Conservation (phyloP, 257 asterid genomes). For the Petunia secreta region DNA sequence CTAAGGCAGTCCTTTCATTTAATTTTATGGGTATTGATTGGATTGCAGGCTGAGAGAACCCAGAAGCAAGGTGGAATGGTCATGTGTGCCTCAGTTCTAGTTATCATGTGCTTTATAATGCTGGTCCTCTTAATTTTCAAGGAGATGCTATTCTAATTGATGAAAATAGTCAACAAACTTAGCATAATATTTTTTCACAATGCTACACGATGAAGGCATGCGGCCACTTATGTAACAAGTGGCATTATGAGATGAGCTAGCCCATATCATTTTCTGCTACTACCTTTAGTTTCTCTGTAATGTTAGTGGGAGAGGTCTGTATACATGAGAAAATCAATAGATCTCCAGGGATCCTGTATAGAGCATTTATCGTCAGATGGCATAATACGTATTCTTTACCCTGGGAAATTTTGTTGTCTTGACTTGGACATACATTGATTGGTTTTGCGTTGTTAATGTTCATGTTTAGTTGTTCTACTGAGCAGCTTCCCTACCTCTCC, state of each 20-base stretch:
- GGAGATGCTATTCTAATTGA: slow-evolving; percentile 62
- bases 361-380: slow-evolving; percentile 32
- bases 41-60: slow-evolving; percentile 90
- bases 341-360: slow-evolving; percentile 55
- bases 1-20: not conserved
- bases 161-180: not conserved
- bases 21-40: slow-evolving; percentile 25
- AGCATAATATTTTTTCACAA: slow-evolving; percentile 19
- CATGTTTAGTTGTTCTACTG: not conserved
- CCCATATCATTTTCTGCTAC: slow-evolving; percentile 12
- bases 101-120: slow-evolving; percentile 93
- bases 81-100: slow-evolving; percentile 82
- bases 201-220: slow-evolving; percentile 11
- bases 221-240: not conserved
- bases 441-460: not conserved
- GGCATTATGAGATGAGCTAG: slow-evolving; percentile 22
- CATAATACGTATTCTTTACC: slow-evolving; percentile 22
- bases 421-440: too few species aligned
- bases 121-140: slow-evolving; percentile 84
- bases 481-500: not conserved
- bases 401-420: slow-evolving; percentile 17
- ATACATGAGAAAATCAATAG: slow-evolving; percentile 28
- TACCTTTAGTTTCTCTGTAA: not conserved
- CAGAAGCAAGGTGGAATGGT: slow-evolving; percentile 97
- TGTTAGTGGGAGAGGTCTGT: slow-evolving; percentile 32